Conservation (phyloP, 2,329 filamentous ascomycete genomes). For the Pestalotiopsis sp. region DNA sequence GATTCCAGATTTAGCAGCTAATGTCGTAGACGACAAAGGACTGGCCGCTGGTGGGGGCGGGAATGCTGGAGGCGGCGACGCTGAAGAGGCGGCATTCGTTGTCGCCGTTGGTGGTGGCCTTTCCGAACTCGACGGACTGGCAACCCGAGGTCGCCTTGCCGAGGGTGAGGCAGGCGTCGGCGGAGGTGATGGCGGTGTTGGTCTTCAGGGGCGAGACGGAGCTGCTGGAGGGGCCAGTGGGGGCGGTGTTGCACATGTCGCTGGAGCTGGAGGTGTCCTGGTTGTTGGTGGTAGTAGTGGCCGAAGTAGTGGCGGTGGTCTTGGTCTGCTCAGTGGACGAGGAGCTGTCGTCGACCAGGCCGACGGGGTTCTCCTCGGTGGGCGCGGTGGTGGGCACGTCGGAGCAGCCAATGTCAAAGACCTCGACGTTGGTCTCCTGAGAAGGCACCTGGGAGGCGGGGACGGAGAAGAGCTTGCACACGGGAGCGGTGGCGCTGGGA, state of each 20-base stretch:
- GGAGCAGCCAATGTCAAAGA: constrained; percentile 15
- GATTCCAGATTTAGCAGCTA: constrained; percentile 4
- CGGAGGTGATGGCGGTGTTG: constrained; percentile 6
- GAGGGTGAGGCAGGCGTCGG: constrained; percentile 11
- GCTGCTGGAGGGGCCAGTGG: neutral
- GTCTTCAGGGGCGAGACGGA: constrained; percentile 7
- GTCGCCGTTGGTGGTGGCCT: constrained; percentile 2
- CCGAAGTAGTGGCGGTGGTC: neutral
- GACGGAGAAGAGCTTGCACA: constrained; percentile 16
- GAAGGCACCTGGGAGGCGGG: constrained; percentile 12
- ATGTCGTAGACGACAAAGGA: constrained; percentile 6
- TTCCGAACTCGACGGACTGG: constrained; percentile 6
- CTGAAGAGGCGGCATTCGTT: constrained; percentile 7
- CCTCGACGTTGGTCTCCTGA: constrained; percentile 13
- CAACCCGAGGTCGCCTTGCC: constrained; percentile 6
- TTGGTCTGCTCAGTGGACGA: neutral
- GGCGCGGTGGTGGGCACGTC: constrained; percentile 13
- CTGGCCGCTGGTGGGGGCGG: constrained; percentile 1
- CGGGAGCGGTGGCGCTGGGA: constrained; percentile 4
- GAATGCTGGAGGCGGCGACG: constrained; percentile 2
- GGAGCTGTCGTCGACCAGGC: neutral
- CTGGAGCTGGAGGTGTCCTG: neutral
- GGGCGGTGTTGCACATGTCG: constrained; percentile 5
- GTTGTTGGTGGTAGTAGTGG: neutral
- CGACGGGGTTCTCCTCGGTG: constrained; percentile 7